Conservation (phyloP, 768 basidiomycete genomes). For the Nidula microcarpa region DNA sequence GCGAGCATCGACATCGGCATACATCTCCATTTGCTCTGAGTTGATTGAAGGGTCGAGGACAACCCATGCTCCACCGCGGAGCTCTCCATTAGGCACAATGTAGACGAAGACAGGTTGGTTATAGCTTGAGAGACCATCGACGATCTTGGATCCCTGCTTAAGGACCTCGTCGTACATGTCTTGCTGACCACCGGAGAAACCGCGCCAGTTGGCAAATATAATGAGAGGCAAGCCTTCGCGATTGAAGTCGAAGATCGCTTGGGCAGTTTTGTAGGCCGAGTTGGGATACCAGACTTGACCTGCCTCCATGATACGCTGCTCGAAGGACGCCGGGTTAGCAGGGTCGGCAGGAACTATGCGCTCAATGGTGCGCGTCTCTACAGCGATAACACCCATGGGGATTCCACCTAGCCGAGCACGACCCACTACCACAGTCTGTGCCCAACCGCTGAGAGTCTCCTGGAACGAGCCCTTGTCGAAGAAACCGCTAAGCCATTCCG, state of each 20-base stretch:
- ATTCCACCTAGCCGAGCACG: constrained; percentile 96
- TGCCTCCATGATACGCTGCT: constrained; percentile 99
- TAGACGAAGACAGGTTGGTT: constrained; percentile 98
- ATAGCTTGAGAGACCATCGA: constrained; percentile 95
- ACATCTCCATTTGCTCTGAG: constrained; percentile 98
- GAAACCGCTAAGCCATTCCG: constrained; percentile 83
- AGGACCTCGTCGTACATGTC: constrained; percentile 98
- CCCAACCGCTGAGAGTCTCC: constrained; percentile 98
- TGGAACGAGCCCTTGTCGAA: constrained; percentile 98
- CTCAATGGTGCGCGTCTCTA: constrained; percentile 96
- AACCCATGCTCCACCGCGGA: constrained; percentile 99
- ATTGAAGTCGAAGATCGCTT: constrained; percentile 98
- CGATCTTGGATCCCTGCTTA: constrained; percentile 97
- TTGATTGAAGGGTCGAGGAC: constrained; percentile 99
- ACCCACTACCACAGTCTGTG: constrained; percentile 97
- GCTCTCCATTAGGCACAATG: constrained; percentile 96
- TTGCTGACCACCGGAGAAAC: constrained; percentile 99
- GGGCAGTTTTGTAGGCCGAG: constrained; percentile 98
- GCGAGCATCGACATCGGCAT: constrained; percentile 91
- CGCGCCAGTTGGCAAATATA: constrained; percentile 99
- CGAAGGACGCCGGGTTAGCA: constrained; percentile 93
- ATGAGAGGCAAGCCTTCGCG: constrained; percentile 95
- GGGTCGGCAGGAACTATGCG: constrained; percentile 96
- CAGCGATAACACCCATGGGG: constrained; percentile 96
- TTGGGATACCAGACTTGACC: constrained; percentile 99